A percentile compares a stretch with the other conserved stretches of the same genome.
Conservation (phyloP, 1,284 basidiomycete species). For the Trichosporon sp. region DNA sequence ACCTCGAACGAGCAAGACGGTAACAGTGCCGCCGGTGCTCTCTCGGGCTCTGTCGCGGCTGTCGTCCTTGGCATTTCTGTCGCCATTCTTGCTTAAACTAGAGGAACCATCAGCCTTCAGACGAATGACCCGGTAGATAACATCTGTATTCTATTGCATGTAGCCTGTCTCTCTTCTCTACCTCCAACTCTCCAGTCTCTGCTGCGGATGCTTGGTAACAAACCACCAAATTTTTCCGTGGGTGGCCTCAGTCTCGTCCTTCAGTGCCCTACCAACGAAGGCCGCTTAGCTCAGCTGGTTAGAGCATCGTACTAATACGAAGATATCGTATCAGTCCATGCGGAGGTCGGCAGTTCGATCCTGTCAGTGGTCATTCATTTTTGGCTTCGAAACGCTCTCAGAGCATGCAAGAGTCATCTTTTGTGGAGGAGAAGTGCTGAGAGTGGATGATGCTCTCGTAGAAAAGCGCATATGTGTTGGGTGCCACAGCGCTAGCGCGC, state of each 20-base stretch:
- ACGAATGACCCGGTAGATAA: neutral
- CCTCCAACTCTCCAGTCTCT: too few species aligned
- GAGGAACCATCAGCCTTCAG: neutral
- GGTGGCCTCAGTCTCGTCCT: too few species aligned
- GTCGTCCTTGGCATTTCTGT: neutral
- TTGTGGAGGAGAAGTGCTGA: neutral
- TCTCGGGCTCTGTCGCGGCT: neutral
- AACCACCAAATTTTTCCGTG: too few species aligned
- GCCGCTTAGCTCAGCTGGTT: slow-evolving; percentile 5
- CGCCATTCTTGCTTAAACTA: neutral
- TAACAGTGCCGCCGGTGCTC: neutral
- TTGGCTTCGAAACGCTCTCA: neutral
- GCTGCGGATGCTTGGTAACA: too few species aligned
- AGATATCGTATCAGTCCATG: neutral
- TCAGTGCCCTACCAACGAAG: neutral
- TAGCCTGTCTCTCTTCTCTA: neutral
- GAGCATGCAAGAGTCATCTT: neutral
- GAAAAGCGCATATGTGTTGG: neutral
- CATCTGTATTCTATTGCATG: neutral
- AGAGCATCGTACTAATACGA: slow-evolving; percentile 4
- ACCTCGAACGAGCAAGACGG: neutral
- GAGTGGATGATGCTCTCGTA: neutral
- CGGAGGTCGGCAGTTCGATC: slow-evolving; percentile 5
- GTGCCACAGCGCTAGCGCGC: neutral
- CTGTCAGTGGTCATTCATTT: slow-evolving; percentile 6